phyloP scores from a whole-genome alignment of 78 protist species.

The Cyanophora paradoxa region DNA sequence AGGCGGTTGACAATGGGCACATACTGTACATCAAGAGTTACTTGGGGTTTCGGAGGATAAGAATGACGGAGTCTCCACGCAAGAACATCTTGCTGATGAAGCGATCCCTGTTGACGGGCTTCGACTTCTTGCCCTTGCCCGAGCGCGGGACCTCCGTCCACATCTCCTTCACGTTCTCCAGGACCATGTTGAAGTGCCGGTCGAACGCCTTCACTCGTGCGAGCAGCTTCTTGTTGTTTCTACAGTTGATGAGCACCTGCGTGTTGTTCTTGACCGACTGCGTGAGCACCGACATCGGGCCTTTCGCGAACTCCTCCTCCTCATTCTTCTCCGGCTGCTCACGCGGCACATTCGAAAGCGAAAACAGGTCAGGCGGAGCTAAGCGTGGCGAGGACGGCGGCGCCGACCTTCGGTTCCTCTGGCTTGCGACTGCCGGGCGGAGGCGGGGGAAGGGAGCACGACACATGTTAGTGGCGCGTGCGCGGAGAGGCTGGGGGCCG shows the following conservation, averaged over 20 bases:
- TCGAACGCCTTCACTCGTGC: conserved; percentile 97
- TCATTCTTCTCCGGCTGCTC: conserved; percentile 22
- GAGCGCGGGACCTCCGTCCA: conserved; percentile 78
- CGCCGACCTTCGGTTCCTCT: too few species aligned
- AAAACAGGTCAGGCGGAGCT: too few species aligned
- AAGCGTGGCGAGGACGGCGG: too few species aligned
- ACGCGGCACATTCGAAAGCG: too few species aligned
- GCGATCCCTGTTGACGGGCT: conserved; percentile 86
- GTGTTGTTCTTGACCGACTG: conserved; percentile 73
- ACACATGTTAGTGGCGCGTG: too few species aligned
- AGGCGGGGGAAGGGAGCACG: too few species aligned
- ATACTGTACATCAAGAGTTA: not conserved
- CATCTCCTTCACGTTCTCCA: conserved; percentile 92
- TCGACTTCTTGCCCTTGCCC: conserved; percentile 49
- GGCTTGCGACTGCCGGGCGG: too few species aligned
- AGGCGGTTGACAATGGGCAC: not conserved
- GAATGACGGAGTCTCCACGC: conserved; percentile 96
- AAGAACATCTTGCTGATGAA: conserved; percentile 94
- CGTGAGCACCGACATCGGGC: conserved; percentile 90
- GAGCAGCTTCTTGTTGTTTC: conserved; percentile 94
- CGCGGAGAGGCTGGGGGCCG: too few species aligned
- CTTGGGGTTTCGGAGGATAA: conserved; percentile 87
- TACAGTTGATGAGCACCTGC: conserved; percentile 83
- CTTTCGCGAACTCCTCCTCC: conserved; percentile 74
- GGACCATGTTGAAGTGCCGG: conserved; percentile 97